Evolutionary conservation across 495 filamentous ascomycete species (phyloP), one percentile per base, ranked within the genome.

Genomic region (Haplographium delicatum): DNA sequence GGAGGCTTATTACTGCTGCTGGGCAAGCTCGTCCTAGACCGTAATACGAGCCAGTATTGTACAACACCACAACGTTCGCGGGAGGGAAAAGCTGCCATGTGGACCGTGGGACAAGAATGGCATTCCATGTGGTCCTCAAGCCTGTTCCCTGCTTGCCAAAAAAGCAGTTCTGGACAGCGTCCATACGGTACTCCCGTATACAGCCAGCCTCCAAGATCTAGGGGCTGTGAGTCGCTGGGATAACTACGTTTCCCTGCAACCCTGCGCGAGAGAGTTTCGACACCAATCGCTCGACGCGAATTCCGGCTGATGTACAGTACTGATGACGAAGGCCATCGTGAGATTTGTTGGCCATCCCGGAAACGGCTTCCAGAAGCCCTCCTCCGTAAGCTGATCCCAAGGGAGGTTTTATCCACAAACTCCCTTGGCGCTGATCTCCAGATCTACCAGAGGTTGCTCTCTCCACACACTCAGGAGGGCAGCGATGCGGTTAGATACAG

Each of bases 51-150:
- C n/a, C n/a, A n/a, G n/a, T n/a, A n/a, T n/a, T n/a, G n/a, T n/a
- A n/a, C n/a, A n/a, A n/a, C n/a, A n/a, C n/a, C n/a, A n/a, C n/a
- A n/a, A n/a, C n/a, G n/a, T n/a, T n/a, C n/a, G n/a, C n/a, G n/a
- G n/a, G n/a, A n/a, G n/a, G n/a, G n/a, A n/a, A 38, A 38, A 9
- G 15, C 1, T 13, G 6, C 41, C 18, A 27, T 37, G 39, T 25
- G 28, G 39, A 34, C 26, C 18, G 27, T 28, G 49, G 49, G 40
- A 30, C 44, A 51, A 4, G 34, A 38, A 27, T 15, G 34, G 34
- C 15, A 5, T 45, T 19, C 53, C 46, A 51, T 51, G 47, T 56
- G 53, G 47, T 31, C 28, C 23, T 50, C 47, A 56, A 56, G 33
- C 38, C 40, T 56, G 16, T 51, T 44, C 53, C 51, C 43, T 50